Percentiles rank a stretch among this genome's conserved stretches.
phyloP scores from a whole-genome alignment of 805 yeast genomes.

The Ogataea chonburiensis region DNA sequence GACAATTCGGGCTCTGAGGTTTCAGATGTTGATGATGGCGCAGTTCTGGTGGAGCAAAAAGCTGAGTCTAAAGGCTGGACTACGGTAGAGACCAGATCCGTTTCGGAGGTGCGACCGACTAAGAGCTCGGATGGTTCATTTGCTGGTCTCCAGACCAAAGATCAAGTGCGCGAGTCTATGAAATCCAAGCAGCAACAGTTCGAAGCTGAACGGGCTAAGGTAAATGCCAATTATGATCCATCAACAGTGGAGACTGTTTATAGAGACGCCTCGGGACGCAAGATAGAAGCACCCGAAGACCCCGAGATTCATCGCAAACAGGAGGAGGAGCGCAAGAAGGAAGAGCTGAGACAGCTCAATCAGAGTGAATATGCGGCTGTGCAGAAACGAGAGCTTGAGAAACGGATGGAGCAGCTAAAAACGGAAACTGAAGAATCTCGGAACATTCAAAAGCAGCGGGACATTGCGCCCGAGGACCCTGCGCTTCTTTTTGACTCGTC shows the following conservation, averaged over 20 bases:
- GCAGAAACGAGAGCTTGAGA: conserved; percentile 37
- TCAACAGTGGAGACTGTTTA: conserved; percentile 41
- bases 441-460: conserved; percentile 34
- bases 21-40: conserved; percentile 24
- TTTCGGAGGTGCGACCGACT: conserved; percentile 13
- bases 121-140: conserved; percentile 25
- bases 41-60: conserved; percentile 18
- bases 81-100: conserved; percentile 22
- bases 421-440: conserved; percentile 38
- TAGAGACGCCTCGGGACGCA: conserved; percentile 63
- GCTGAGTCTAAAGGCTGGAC: conserved; percentile 25
- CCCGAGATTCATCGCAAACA: conserved; percentile 11
- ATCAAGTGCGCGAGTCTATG: conserved; percentile 39
- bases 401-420: conserved; percentile 29
- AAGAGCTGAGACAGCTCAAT: conserved; percentile 31
- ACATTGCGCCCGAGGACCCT: conserved; percentile 62
- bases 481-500: conserved; percentile 44
- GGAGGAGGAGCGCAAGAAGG: conserved; percentile 21
- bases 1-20: conserved; percentile 9
- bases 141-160: conserved; percentile 48
- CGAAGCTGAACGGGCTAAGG: conserved; percentile 31
- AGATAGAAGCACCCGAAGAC: conserved; percentile 11
- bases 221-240: conserved; percentile 14
- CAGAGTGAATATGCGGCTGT: conserved; percentile 41
- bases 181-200: conserved; percentile 16